A percentile compares a stretch with the other conserved stretches of the same genome.
Evolutionary conservation across 192 early-diverging fungal species (phyloP).

Genomic region (Umbelopsis ramanniana): DNA sequence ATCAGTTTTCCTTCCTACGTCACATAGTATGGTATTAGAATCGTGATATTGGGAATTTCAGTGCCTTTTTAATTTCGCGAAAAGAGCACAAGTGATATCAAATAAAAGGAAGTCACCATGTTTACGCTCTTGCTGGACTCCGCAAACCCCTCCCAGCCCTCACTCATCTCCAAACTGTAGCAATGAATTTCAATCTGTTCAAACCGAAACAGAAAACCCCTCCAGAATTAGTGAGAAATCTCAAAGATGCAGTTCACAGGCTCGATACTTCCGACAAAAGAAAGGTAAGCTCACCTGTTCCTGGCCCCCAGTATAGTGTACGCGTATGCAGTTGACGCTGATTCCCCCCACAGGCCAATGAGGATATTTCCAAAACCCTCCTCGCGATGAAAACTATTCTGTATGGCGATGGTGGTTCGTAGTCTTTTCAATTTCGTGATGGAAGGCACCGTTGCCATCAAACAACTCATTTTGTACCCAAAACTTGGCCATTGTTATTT

Average conservation of each 20-base stretch:
- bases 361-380: conserved; percentile 97
- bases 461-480: background rate
- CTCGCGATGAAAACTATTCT: conserved; percentile 91
- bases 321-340: conserved; percentile 2
- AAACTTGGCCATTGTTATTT: conserved; percentile 7
- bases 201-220: conserved; percentile 85
- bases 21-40: too few relatives aligned
- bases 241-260: conserved; percentile 83
- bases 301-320: conserved; percentile 11
- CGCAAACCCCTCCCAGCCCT: background rate
- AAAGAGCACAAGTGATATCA: too few relatives aligned
- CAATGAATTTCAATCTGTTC: conserved; percentile 78
- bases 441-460: background rate
- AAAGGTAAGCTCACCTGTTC: conserved; percentile 52
- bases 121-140: background rate
- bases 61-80: too few relatives aligned
- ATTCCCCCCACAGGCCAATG: conserved; percentile 72
- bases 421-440: background rate
- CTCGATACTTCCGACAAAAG: conserved; percentile 72
- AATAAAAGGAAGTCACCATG: background rate
- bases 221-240: conserved; percentile 85
- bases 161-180: background rate
- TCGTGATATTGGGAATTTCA: too few relatives aligned
- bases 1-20: too few relatives aligned
- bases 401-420: conserved; percentile 90